Evolutionary conservation across 192 early-diverging fungal genomes (phyloP), one percentile per base, ranked within the genome.

Genomic region (Umbelopsis ramanniana): DNA sequence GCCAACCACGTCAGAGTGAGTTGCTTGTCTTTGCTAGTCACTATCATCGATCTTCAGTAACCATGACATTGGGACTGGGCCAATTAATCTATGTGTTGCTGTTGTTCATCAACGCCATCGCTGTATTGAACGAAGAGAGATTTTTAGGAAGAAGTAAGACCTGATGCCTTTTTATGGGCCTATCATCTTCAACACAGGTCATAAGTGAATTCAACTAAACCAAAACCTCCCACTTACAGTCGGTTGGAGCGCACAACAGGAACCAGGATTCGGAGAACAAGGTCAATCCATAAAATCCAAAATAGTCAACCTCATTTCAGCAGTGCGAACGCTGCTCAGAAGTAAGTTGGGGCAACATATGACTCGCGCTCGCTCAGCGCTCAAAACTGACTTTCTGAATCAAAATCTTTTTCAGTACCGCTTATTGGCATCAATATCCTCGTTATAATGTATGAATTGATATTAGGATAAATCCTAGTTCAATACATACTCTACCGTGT

Each of bases 91-190:
- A 95, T 77, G 85, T 93, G 19, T 72, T 84, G 45, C 83, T 97
- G 45, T 86, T 95, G 78, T 84, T 95, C 68, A 86, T 96, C 72
- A 97, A 97, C 80, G 93, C 92, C 23, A 83, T 97, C 38, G 95
- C 95, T 52, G 86, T 97, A 66, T 79, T 97, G 53, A 94, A 94
- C 76, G 95, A 97, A 82, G 94, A 97, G 71, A 90, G 95, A 23
- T 97, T 97, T 76, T 84, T 97, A 23, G 92, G 94, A 10, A 83
- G 93, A 77, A 95, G 95, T 96, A 89, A 74, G 86, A 80, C 15
- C 17, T 63, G 46, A 17, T 6, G 9, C 23, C 8, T 43, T 11
- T 43, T 43, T 43, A 2, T 29, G 29, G 6, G 40, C 0, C 14
- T n/a, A 10, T 40, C 43, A 54, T 33, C 47, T 33, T 29, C 10